Evolutionary conservation across 768 basidiomycete species (phyloP).

Genomic region (Chlorophyllum brunneum): DNA sequence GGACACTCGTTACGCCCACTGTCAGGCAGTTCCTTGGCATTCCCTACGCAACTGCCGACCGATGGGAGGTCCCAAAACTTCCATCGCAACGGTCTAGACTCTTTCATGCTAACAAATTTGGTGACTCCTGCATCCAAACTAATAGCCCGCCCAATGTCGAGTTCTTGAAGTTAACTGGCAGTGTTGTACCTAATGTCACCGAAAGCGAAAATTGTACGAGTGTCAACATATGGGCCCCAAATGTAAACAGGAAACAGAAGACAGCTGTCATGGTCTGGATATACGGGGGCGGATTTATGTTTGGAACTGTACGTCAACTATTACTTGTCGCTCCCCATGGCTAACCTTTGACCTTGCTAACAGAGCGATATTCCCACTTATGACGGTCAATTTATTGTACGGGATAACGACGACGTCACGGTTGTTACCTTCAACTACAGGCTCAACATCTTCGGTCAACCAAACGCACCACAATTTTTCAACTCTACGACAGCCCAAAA

Average conservation of each 20-base stretch:
- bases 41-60: slow-evolving; percentile 29
- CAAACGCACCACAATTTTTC: slow-evolving; percentile 34
- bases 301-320: slow-evolving; percentile 26
- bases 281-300: slow-evolving; percentile 32
- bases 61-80: slow-evolving; percentile 28
- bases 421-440: slow-evolving; percentile 38
- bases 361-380: slow-evolving; percentile 28
- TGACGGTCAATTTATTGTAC: slow-evolving; percentile 28
- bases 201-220: slow-evolving; percentile 35
- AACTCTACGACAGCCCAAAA: slow-evolving; percentile 26
- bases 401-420: slow-evolving; percentile 30
- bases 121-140: slow-evolving; percentile 28
- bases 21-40: slow-evolving; percentile 34
- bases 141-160: slow-evolving; percentile 21
- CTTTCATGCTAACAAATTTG: slow-evolving; percentile 25
- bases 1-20: slow-evolving; percentile 20
- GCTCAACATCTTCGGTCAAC: slow-evolving; percentile 36
- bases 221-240: slow-evolving; percentile 37
- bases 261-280: slow-evolving; percentile 34
- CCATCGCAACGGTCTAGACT: slow-evolving; percentile 18
- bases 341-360: background rate
- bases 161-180: slow-evolving; percentile 21
- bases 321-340: background rate
- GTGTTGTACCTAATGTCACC: slow-evolving; percentile 21
- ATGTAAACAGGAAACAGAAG: slow-evolving; percentile 11